These are phyloP conservation scores for Luzula sylvatica DNA, from an alignment of 176 grass and related monocot species.

Conservation along the genomic window DNA sequence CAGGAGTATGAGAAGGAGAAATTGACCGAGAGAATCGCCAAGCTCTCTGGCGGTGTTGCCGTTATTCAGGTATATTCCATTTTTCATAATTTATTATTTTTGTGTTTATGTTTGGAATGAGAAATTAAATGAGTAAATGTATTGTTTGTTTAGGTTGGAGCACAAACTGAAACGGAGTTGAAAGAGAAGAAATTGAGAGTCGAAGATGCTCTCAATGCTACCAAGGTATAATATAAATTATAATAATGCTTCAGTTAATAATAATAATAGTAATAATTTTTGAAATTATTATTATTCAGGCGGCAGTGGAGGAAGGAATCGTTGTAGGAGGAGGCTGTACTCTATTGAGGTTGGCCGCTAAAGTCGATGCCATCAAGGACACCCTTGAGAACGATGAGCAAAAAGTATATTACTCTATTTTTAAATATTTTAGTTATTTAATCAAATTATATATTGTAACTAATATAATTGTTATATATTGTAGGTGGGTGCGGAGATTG, in stretches of 20 bases:
- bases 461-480: not conserved
- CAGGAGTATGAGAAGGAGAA: conserved; percentile 99
- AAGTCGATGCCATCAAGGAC: conserved; percentile 90
- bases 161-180: conserved; percentile 95
- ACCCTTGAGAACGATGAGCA: conserved; percentile 90
- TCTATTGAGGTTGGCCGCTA: conserved; percentile 74
- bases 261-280: too few relatives aligned
- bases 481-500: conserved; percentile 94
- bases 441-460: not conserved
- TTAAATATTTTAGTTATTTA: not conserved
- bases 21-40: conserved; percentile 93
- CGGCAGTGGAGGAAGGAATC: conserved; percentile 97
- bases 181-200: conserved; percentile 99
- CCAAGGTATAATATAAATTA: conserved; percentile 41
- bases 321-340: conserved; percentile 97
- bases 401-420: conserved; percentile 37
- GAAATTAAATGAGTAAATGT: not conserved
- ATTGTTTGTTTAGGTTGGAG: conserved; percentile 59
- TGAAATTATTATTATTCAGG: conserved; percentile 34
- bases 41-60: conserved; percentile 96
- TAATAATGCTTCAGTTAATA: not conserved
- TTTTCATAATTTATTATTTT: not conserved
- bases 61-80: conserved; percentile 72
- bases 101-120: not conserved
- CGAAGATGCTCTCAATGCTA: conserved; percentile 99